phyloP scores from a whole-genome alignment of 1,284 basidiomycete species.

The Puccinia triticina region DNA sequence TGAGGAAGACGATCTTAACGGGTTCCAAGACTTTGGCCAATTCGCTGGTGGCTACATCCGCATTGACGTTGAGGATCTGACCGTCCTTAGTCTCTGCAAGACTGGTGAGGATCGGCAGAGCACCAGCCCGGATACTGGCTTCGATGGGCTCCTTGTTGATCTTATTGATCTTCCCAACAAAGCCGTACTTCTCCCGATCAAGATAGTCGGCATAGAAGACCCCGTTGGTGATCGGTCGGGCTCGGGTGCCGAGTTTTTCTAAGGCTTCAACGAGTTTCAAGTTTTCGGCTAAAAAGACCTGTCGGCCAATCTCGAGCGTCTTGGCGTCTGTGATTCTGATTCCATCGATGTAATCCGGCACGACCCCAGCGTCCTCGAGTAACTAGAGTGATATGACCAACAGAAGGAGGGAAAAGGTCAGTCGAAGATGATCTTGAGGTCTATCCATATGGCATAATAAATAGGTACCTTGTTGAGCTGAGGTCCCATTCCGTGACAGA shows the following conservation, averaged over 20 bases:
- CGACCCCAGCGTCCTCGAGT: constrained; percentile 82
- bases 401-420: background rate
- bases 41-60: constrained; percentile 93
- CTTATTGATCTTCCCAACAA: constrained; percentile 87
- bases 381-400: constrained; percentile 65
- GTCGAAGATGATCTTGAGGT: background rate
- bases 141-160: constrained; percentile 93
- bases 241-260: constrained; percentile 87
- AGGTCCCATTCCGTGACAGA: constrained; percentile 92
- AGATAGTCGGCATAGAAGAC: constrained; percentile 94
- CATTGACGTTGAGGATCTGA: constrained; percentile 95
- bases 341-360: constrained; percentile 92
- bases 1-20: constrained; percentile 98
- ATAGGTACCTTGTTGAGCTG: constrained; percentile 67
- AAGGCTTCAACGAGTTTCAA: constrained; percentile 85
- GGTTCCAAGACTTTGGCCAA: constrained; percentile 93
- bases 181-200: constrained; percentile 88
- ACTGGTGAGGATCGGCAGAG: constrained; percentile 87
- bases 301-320: constrained; percentile 85
- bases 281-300: constrained; percentile 95
- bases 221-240: constrained; percentile 90
- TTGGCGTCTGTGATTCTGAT: constrained; percentile 92
- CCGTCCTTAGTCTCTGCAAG: constrained; percentile 87
- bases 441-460: background rate
- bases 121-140: constrained; percentile 88